These are phyloP conservation scores for Solidago caesia DNA, from an alignment of 129 eudicot genomes.

Conservation along the genomic window DNA sequence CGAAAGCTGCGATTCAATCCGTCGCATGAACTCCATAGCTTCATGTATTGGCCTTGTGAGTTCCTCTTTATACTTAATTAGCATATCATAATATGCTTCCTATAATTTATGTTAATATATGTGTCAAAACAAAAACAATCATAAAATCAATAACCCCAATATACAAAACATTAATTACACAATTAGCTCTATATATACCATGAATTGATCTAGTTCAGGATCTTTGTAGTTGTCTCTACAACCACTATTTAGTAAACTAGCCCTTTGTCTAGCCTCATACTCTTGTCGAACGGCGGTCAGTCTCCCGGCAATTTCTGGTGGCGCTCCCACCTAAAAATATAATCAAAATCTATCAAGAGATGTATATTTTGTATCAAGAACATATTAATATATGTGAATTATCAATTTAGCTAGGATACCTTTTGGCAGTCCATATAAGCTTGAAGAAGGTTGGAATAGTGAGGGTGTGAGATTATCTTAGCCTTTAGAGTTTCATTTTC, in stretches of 20 bases:
- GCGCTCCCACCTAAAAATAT: slow-evolving; percentile 74
- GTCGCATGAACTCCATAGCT: slow-evolving; percentile 92
- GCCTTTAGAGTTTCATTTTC: slow-evolving; percentile 78
- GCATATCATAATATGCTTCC: slow-evolving; percentile 97
- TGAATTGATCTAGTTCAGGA: slow-evolving; percentile 94
- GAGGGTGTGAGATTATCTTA: slow-evolving; percentile 91
- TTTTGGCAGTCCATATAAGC: slow-evolving; percentile 96
- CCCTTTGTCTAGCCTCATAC: slow-evolving; percentile 67
- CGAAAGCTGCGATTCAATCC: slow-evolving; percentile 80
- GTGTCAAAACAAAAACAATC: too few species aligned
- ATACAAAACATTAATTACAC: not conserved
- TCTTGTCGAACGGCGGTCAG: slow-evolving; percentile 72
- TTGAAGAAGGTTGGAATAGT: slow-evolving; percentile 81
- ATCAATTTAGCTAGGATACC: slow-evolving; percentile 32
- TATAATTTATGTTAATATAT: slow-evolving; percentile 1
- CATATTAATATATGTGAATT: not conserved
- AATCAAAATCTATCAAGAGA: not conserved
- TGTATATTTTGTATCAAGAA: not conserved
- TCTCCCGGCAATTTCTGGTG: slow-evolving; percentile 75
- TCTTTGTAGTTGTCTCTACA: slow-evolving; percentile 58
- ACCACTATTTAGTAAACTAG: slow-evolving; percentile 28
- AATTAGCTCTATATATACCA: slow-evolving; percentile 40
- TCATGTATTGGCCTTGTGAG: slow-evolving; percentile 84
- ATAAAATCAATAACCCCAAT: not conserved
- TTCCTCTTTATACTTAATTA: slow-evolving; percentile 88